Conservation (phyloP, 257 asterid genomes). For the Knoxia roxburghii region DNA sequence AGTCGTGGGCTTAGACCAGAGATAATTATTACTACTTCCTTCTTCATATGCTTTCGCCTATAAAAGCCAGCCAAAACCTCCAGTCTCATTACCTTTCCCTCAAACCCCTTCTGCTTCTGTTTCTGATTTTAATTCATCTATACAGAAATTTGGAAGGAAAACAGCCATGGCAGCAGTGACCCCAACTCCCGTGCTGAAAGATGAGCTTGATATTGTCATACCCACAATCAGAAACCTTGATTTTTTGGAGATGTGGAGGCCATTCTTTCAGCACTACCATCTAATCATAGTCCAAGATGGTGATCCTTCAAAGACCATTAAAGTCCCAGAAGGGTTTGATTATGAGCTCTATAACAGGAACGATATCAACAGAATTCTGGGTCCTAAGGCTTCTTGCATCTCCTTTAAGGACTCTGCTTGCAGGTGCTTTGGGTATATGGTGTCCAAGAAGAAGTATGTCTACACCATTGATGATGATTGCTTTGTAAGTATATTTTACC, state of each 20-base stretch:
- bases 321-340: slow-evolving; percentile 64
- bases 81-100: no score
- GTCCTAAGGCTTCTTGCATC: slow-evolving; percentile 79
- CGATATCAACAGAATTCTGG: slow-evolving; percentile 70
- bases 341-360: slow-evolving; percentile 70
- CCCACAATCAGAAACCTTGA: slow-evolving; percentile 79
- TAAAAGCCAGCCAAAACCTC: no score
- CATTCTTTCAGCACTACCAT: slow-evolving; percentile 69
- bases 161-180: slow-evolving; percentile 39
- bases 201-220: slow-evolving; percentile 71
- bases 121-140: not conserved
- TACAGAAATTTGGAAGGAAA: not conserved
- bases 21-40: no score
- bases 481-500: slow-evolving; percentile 46
- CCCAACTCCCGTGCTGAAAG: slow-evolving; percentile 53
- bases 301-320: slow-evolving; percentile 56
- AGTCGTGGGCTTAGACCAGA: no score
- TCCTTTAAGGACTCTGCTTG: slow-evolving; percentile 81
- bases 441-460: slow-evolving; percentile 80
- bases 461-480: slow-evolving; percentile 82
- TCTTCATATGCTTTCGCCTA: no score
- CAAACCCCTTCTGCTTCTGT: no score
- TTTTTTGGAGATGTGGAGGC: slow-evolving; percentile 83
- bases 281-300: slow-evolving; percentile 78
- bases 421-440: slow-evolving; percentile 73